A percentile compares a stretch with the other conserved stretches of the same genome.
phyloP scores from a whole-genome alignment of 179 eudicot species.

The Carnegiea gigantea region DNA sequence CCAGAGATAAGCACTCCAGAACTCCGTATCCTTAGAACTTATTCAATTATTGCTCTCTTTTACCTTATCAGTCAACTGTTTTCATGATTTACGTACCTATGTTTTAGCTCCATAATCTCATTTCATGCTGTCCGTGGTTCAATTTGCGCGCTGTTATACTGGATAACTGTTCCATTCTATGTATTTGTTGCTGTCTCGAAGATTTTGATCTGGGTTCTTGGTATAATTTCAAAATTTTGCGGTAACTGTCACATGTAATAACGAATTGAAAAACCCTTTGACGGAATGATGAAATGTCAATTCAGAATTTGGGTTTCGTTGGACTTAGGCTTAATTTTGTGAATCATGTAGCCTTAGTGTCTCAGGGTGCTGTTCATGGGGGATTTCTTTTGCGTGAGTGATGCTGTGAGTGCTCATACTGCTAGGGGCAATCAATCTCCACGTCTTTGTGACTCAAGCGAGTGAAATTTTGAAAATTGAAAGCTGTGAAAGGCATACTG shows the following conservation, averaged over 20 bases:
- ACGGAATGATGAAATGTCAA: not conserved
- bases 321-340: not conserved
- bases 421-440: not conserved
- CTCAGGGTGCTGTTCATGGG: not conserved
- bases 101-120: not conserved
- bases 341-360: not conserved
- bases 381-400: not conserved
- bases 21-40: slow-evolving; percentile 73
- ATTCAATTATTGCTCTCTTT: not conserved
- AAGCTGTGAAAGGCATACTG: not conserved
- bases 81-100: not conserved
- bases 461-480: not conserved
- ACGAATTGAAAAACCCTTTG: not conserved
- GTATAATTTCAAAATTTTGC: not conserved
- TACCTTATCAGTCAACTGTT: not conserved
- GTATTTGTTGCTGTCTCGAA: not conserved
- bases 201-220: slow-evolving; percentile 19
- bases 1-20: slow-evolving; percentile 94
- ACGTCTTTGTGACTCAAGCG: not conserved
- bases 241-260: not conserved
- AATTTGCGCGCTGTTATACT: not conserved
- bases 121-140: not conserved
- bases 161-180: not conserved
- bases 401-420: not conserved
- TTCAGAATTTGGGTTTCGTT: not conserved